Base-by-base conservation (phyloP, 345 rosid species). In the Draba incana region DNA sequence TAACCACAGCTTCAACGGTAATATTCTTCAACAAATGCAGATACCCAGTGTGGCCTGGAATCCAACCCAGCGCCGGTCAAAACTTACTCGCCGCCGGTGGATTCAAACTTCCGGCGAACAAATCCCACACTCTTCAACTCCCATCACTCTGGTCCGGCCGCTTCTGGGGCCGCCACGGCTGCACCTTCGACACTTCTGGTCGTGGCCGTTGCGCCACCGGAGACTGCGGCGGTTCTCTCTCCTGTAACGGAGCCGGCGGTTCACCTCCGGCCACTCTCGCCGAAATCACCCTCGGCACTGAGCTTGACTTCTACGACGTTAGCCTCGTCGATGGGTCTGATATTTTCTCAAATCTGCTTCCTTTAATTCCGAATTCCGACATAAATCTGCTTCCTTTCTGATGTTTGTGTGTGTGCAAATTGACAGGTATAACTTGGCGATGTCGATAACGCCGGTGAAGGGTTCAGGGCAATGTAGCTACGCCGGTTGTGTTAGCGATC, bases 91-190 rank as follows among this genome's bases (percentile, higher is more conserved):
- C 97, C 24, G 83, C 84, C 0, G 99, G 99, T 0, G 99, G 99
- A 2, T 87, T 94, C 78, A 80, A 80, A 76, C 97, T 91, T 7
- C 80, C 79, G 7, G 84, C 87, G 2, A 86, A 83, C 75, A 86
- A 75, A 72, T 86, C 91, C 52, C 74, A 72, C 84, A 45, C 89
- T 37, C 64, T 91, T 31, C 78, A 57, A 3, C 84, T 94, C 52
- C 99, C 95, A 0, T 54, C 95, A 0, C 88, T 91, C 10, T 94
- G 97, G 99, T 88, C 97, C 0, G 96, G 99, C 50, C 97, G 99
- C 9, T 85, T 94, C 77, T 91, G 97, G 96, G 99, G 97, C 38
- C 89, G 97, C 31, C 97, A 91, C 48, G 94, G 92, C 58, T 93
- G 99, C 80, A 52, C 83, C 57, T 93, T 93, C 46, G 95, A 88